phyloP scores from a whole-genome alignment of 106 monocot genomes.

The Dendrobium chrysotoxum region DNA sequence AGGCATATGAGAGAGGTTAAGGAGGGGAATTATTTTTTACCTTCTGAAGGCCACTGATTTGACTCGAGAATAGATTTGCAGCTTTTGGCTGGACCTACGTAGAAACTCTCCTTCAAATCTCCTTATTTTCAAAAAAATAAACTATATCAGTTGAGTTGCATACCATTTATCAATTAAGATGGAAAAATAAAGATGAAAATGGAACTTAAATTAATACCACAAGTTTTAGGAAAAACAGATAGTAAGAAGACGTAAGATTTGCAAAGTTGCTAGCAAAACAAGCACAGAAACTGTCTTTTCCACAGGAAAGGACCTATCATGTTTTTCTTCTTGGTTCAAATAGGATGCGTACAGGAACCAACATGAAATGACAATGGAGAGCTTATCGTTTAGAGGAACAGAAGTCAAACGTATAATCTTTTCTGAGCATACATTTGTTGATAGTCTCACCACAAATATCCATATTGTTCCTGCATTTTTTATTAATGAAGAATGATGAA shows the following conservation, averaged over 20 bases:
- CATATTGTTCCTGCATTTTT: too few species aligned
- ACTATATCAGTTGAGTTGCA: not conserved
- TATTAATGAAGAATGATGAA: too few species aligned
- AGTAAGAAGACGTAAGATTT: not conserved
- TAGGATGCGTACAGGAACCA: too few species aligned
- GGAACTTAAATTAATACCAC: not conserved
- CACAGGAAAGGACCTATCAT: not conserved
- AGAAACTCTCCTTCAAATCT: conserved; percentile 82
- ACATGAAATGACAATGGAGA: too few species aligned
- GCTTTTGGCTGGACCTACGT: conserved; percentile 48
- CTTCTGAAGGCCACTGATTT: conserved; percentile 82
- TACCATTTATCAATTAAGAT: not conserved
- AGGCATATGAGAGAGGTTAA: not conserved
- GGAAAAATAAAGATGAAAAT: not conserved
- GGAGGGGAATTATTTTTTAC: conserved; percentile 17
- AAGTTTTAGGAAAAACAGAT: not conserved
- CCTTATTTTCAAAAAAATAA: conserved; percentile 31
- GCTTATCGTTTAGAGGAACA: too few species aligned
- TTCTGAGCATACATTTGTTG: too few species aligned
- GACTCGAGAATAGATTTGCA: conserved; percentile 11
- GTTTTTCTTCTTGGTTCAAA: not conserved
- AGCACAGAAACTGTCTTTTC: not conserved
- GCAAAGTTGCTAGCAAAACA: not conserved
- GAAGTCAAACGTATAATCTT: too few species aligned
- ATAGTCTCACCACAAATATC: too few species aligned